phyloP scores from a whole-genome alignment of 164 flowering plant genomes.

The Tetracentron sinense region DNA sequence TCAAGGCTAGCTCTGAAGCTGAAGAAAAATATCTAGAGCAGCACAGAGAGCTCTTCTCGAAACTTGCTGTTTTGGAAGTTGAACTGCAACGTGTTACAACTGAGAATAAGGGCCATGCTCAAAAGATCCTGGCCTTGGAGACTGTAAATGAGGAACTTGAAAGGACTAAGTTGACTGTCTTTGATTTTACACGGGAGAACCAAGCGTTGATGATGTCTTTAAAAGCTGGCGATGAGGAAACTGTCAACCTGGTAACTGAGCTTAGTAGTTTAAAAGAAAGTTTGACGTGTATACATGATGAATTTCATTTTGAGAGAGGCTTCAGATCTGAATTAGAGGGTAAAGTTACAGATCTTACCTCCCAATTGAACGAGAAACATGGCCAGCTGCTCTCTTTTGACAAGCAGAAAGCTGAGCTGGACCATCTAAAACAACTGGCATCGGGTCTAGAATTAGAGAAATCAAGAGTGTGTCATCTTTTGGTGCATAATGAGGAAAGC shows the following conservation, averaged over 20 bases:
- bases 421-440: constrained; percentile 37
- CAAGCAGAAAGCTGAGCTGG: constrained; percentile 41
- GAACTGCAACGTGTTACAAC: constrained; percentile 46
- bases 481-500: constrained; percentile 26
- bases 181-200: constrained; percentile 35
- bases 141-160: constrained; percentile 43
- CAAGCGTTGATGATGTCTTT: constrained; percentile 31
- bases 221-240: constrained; percentile 45
- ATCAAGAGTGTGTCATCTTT: constrained; percentile 26
- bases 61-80: constrained; percentile 44
- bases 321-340: constrained; percentile 40
- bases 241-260: constrained; percentile 42
- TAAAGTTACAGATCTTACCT: constrained; percentile 38
- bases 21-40: constrained; percentile 43
- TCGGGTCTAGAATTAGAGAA: constrained; percentile 53
- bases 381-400: constrained; percentile 36
- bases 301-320: constrained; percentile 47
- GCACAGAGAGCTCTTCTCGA: constrained; percentile 38
- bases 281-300: constrained; percentile 33
- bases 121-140: constrained; percentile 42
- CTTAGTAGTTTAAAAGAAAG: constrained; percentile 36
- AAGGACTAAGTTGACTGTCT: constrained; percentile 26
- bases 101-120: constrained; percentile 38
- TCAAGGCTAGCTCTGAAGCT: constrained; percentile 40
- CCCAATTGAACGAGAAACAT: constrained; percentile 41